Conservation (phyloP, 805 yeast genomes). For the Wickerhamiella siamensis region DNA sequence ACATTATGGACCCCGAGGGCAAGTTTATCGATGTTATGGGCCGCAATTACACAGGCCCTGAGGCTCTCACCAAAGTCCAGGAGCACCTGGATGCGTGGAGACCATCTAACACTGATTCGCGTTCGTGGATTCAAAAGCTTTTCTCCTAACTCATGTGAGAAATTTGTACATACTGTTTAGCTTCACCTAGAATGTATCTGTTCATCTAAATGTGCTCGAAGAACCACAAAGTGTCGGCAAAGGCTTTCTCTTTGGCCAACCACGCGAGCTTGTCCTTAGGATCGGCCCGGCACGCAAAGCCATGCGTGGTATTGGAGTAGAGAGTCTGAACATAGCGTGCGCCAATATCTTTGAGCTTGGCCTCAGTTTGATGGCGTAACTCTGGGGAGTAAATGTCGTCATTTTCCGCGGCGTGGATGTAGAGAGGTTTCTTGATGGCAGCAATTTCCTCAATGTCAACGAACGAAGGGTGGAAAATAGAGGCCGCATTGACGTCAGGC, state of each 20-base stretch:
- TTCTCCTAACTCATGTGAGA: not conserved
- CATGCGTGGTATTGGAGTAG: conserved; percentile 55
- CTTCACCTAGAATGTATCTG: not conserved
- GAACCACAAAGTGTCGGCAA: conserved; percentile 28
- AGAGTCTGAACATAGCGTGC: conserved; percentile 47
- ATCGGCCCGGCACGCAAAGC: conserved; percentile 74
- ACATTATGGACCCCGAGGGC: conserved; percentile 97
- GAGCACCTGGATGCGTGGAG: conserved; percentile 62
- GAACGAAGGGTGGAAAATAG: conserved; percentile 81
- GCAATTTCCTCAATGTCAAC: conserved; percentile 51
- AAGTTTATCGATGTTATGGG: conserved; percentile 90
- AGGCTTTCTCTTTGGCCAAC: conserved; percentile 56
- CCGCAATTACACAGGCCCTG: conserved; percentile 67
- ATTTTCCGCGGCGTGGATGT: conserved; percentile 63
- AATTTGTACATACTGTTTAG: not conserved
- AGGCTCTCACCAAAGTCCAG: conserved; percentile 63
- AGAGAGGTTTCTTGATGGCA: conserved; percentile 44
- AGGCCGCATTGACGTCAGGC: conserved; percentile 49
- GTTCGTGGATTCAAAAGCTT: conserved; percentile 12
- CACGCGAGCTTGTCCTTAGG: conserved; percentile 32
- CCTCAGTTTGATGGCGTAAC: conserved; percentile 47
- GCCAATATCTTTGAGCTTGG: conserved; percentile 36
- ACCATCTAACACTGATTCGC: conserved; percentile 29
- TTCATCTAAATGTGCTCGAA: too few relatives aligned
- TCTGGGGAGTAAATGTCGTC: conserved; percentile 54